These are phyloP conservation scores for Tricholoma matsutake DNA, from an alignment of 768 basidiomycete species.

Conservation along the genomic window DNA sequence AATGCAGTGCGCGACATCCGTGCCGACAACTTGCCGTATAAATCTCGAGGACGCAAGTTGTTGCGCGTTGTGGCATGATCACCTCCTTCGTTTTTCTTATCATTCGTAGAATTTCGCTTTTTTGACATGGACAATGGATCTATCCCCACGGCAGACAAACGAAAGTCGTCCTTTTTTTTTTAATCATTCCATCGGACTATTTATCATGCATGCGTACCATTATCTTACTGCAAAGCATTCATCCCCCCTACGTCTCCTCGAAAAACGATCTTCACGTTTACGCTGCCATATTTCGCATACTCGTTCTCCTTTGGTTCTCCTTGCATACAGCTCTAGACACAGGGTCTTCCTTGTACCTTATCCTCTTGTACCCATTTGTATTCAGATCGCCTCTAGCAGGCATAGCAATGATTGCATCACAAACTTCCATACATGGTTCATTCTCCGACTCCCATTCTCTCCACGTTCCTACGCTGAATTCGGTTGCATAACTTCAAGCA, in stretches of 20 bases:
- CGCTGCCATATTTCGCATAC: background rate
- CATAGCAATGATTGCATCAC: slow-evolving; percentile 7
- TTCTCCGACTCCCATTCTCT: background rate
- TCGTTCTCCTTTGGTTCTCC: slow-evolving; percentile 3
- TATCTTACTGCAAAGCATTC: slow-evolving; percentile 1
- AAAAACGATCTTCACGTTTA: slow-evolving; percentile 5
- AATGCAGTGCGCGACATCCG: background rate
- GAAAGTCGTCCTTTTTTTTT: slow-evolving; percentile 14
- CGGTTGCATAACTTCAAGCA: no score
- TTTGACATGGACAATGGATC: slow-evolving; percentile 7
- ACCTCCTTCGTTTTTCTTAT: slow-evolving; percentile 19
- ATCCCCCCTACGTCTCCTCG: background rate
- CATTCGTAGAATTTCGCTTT: slow-evolving; percentile 12
- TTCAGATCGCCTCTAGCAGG: slow-evolving; percentile 4
- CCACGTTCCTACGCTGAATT: background rate
- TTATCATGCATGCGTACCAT: slow-evolving; percentile 7
- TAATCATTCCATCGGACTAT: slow-evolving; percentile 10
- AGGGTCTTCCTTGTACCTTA: slow-evolving; percentile 16
- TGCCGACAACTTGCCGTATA: slow-evolving; percentile 29
- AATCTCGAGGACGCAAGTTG: slow-evolving; percentile 40
- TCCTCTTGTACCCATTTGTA: slow-evolving; percentile 20
- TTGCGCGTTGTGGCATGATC: slow-evolving; percentile 24
- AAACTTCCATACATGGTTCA: background rate
- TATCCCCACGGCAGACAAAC: slow-evolving; percentile 5
- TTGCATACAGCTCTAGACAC: slow-evolving; percentile 22